These are phyloP conservation scores for Thalassiosira livingstoniorum DNA, from an alignment of 352 stramenopile species.

Conservation along the genomic window DNA sequence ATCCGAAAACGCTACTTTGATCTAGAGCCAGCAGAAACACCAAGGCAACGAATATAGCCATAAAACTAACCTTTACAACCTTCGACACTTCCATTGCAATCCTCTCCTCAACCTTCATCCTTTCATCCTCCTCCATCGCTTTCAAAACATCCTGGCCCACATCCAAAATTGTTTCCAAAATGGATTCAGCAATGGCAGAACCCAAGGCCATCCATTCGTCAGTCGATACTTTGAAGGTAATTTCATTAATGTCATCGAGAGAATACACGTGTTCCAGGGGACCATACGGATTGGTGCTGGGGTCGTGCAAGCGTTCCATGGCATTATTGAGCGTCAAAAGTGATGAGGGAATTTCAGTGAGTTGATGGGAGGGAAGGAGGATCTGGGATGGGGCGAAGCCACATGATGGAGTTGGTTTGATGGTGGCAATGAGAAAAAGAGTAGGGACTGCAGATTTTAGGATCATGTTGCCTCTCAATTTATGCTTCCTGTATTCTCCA, in stretches of 20 bases:
- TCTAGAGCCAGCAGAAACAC: not conserved
- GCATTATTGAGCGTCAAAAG: slow-evolving; percentile 14
- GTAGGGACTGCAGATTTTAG: no score
- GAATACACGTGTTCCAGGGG: slow-evolving; percentile 50
- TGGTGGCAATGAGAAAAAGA: no score
- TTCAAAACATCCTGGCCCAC: slow-evolving; percentile 41
- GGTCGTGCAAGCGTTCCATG: slow-evolving; percentile 58
- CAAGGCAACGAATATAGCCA: not conserved
- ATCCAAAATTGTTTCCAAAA: slow-evolving; percentile 60
- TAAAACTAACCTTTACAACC: slow-evolving; percentile 39
- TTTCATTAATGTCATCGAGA: slow-evolving; percentile 45
- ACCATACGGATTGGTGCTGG: slow-evolving; percentile 39
- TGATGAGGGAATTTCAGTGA: slow-evolving; percentile 1
- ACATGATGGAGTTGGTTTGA: no score
- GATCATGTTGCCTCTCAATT: no score
- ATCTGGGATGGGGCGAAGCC: no score
- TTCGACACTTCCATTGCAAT: slow-evolving; percentile 54
- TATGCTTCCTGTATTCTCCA: no score
- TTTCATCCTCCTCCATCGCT: slow-evolving; percentile 42
- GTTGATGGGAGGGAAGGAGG: no score
- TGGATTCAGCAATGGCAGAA: slow-evolving; percentile 42
- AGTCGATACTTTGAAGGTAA: slow-evolving; percentile 43
- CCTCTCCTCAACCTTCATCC: slow-evolving; percentile 35
- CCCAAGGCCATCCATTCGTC: slow-evolving; percentile 58
- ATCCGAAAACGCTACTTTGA: not conserved